Evolutionary conservation across 495 filamentous ascomycete genomes (phyloP).

Genomic region (Aspergillus affinis): DNA sequence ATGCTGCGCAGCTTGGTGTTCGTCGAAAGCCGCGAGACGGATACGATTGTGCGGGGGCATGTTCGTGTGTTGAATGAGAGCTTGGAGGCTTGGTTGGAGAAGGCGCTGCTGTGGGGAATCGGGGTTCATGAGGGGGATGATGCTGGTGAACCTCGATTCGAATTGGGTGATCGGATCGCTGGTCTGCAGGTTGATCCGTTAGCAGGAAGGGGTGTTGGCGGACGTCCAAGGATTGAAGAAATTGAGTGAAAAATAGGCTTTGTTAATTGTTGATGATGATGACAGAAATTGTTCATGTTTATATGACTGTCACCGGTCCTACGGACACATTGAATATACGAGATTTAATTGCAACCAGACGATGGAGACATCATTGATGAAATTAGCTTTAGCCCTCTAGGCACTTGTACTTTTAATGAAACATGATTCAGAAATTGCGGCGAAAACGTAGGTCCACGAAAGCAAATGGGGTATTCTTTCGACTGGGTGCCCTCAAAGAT

Average conservation of each 20-base stretch:
- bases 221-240: constrained; percentile 51
- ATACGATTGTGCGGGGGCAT: constrained; percentile 73
- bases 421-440: neutral
- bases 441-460: neutral
- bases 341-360: neutral
- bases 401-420: neutral
- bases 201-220: constrained; percentile 27
- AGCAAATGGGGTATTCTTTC: neutral
- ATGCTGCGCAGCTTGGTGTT: constrained; percentile 64
- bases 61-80: constrained; percentile 68
- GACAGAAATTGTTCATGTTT: neutral
- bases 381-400: neutral
- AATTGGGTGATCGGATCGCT: constrained; percentile 40
- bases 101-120: constrained; percentile 47
- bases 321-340: neutral
- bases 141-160: constrained; percentile 24
- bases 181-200: constrained; percentile 38
- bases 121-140: constrained; percentile 24
- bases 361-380: neutral
- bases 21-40: constrained; percentile 65
- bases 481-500: neutral
- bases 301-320: neutral
- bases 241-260: constrained; percentile 38
- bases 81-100: constrained; percentile 68
- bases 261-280: neutral